Percentiles rank a stretch among this genome's conserved stretches.
Evolutionary conservation across 2,329 filamentous ascomycete species (phyloP).

Genomic region (Ophiostoma tasmaniense): DNA sequence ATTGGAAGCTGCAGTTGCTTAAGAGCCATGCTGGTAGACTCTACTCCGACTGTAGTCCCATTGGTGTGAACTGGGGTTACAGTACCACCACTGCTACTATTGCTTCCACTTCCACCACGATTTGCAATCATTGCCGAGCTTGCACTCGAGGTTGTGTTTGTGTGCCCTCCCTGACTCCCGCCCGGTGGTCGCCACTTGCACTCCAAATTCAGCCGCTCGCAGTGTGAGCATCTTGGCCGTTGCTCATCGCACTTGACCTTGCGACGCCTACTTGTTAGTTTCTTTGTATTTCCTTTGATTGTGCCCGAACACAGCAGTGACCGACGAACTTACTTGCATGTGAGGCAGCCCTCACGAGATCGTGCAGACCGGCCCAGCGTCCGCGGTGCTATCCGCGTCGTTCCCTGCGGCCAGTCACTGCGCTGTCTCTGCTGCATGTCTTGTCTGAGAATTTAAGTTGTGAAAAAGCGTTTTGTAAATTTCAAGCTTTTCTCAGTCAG

Average conservation of each 20-base stretch:
- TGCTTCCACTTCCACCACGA: neutral
- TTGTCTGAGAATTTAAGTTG: neutral
- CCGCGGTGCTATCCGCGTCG: neutral
- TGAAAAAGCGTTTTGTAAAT: neutral
- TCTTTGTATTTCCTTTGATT: neutral
- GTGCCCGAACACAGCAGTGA: neutral
- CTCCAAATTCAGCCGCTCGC: conserved; percentile 43
- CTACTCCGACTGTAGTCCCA: neutral
- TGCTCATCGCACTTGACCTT: conserved; percentile 47
- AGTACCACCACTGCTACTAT: neutral
- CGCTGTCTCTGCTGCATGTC: conserved; percentile 2
- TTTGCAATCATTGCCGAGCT: neutral
- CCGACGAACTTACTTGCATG: conserved; percentile 33
- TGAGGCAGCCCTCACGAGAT: conserved; percentile 35
- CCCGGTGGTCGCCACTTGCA: conserved; percentile 37
- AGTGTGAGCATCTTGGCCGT: conserved; percentile 44
- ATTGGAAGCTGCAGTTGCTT: neutral
- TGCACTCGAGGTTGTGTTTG: neutral
- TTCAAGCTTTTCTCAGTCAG: neutral
- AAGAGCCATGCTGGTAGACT: neutral
- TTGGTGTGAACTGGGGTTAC: neutral
- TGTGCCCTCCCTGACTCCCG: neutral
- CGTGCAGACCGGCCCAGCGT: conserved; percentile 8
- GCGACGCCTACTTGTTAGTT: conserved; percentile 31
- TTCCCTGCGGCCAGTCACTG: neutral